Evolutionary conservation across 345 rosid species (phyloP).

Genomic region (Eucalyptus dawsonii): DNA sequence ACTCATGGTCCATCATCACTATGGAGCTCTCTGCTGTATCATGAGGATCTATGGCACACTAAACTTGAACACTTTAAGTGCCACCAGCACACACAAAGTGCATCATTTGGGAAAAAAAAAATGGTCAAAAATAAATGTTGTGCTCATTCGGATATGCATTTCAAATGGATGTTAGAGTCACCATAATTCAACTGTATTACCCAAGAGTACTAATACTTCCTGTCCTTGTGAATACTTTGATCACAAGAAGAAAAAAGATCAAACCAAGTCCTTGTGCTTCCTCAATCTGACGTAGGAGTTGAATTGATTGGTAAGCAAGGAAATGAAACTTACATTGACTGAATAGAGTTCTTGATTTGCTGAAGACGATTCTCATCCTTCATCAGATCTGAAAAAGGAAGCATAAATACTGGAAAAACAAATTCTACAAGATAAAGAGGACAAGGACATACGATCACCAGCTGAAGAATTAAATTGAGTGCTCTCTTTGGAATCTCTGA

Average conservation of each 20-base stretch:
- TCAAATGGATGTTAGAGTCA: background rate
- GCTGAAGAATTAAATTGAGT: slow-evolving; percentile 10
- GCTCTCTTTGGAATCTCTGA: slow-evolving; percentile 11
- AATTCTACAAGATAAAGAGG: background rate
- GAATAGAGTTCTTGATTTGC: slow-evolving; percentile 54
- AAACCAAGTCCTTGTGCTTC: background rate
- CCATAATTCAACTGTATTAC: background rate
- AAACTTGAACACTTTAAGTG: background rate
- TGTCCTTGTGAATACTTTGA: background rate
- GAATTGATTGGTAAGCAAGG: background rate
- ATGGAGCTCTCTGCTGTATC: background rate
- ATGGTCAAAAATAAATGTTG: background rate
- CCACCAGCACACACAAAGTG: background rate
- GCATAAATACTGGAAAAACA: background rate
- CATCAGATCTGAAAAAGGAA: slow-evolving; percentile 24
- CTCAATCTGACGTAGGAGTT: background rate
- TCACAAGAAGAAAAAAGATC: background rate
- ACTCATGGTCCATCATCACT: background rate
- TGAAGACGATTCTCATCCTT: slow-evolving; percentile 44
- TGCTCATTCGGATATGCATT: background rate
- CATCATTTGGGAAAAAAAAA: background rate
- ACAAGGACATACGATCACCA: slow-evolving; percentile 4
- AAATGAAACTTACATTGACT: slow-evolving; percentile 30
- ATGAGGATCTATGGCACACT: background rate
- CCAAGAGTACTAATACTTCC: background rate